Base-by-base conservation (phyloP, 345 rosid genomes). In the Eucalyptus coolabah region DNA sequence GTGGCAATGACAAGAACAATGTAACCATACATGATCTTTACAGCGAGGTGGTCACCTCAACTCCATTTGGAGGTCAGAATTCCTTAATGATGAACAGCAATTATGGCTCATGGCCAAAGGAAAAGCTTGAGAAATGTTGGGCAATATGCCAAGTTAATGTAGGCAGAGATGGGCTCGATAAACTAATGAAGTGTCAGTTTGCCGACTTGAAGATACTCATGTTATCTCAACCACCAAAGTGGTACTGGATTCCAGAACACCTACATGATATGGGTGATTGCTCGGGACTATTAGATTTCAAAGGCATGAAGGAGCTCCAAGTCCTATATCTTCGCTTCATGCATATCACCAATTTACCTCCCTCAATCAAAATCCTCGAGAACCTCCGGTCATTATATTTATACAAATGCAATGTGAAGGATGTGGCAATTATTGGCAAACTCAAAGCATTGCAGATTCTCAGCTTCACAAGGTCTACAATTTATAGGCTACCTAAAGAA, bases 161-260 rank as follows among this genome's bases (percentile, higher is more conserved):
- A 2, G 40, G 8, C 5, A 59, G 11, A 1, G 1, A 16, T 1
- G 12, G 14, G 42, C 53, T 60, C 5, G 50, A 3, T 11, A 3
- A 32, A 12, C n/a, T 34, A 60, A 67, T 4, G 80, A 0, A 0
- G 1, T 0, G 50, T n/a, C 5, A 3, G 4, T 60, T 24, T 80
- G 30, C 40, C 1, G 0, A 9, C 3, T 0, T 51, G 86, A 6
- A 51, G 5, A 49, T 72, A 24, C 24, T 67, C 3, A 56, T 88
- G 23, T 5, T 80, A 28, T 72, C 51, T 9, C 1, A 3, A 3
- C 12, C 47, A 2, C 1, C 8, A 8, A 0, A 0, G 1, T 44
- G 47, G 47, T 3, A 3, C 2, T 2, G 45, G 45, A 8, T 1
- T 3, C 45, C 1, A 2, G 10, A 8, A 44, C 10, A 44, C 2